Percentiles rank a stretch among this genome's conserved stretches.
These are phyloP conservation scores for Baeospora myosura DNA, from an alignment of 1,284 basidiomycete genomes.

Conservation along the genomic window DNA sequence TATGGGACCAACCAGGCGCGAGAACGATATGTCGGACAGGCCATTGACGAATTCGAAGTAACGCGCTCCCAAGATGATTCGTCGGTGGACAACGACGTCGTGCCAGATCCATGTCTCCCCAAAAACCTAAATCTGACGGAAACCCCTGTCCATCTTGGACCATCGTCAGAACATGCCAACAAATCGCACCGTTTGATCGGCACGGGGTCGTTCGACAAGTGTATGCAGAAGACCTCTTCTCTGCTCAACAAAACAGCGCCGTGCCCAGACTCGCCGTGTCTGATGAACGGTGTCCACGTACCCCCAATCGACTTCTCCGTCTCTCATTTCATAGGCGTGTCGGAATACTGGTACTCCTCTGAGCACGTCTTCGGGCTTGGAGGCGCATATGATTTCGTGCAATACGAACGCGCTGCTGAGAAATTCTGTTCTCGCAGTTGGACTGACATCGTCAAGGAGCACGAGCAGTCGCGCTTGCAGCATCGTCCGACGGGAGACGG, in stretches of 20 bases:
- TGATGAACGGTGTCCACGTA: conserved; percentile 97
- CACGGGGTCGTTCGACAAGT: conserved; percentile 86
- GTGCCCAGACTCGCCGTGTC: conserved; percentile 81
- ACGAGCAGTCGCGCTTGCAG: conserved; percentile 46
- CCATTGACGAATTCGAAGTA: conserved; percentile 50
- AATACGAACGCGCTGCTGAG: conserved; percentile 90
- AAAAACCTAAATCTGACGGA: conserved; percentile 59
- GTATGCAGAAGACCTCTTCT: conserved; percentile 67
- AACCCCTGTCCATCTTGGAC: conserved; percentile 35
- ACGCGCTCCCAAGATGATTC: conserved; percentile 23
- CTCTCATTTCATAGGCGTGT: conserved; percentile 93
- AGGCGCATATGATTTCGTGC: conserved; percentile 91
- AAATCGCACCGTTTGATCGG: conserved; percentile 67
- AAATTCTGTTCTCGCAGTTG: conserved; percentile 82
- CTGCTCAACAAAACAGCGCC: conserved; percentile 83
- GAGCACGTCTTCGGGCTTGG: conserved; percentile 94
- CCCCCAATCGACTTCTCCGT: conserved; percentile 87
- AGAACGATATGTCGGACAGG: conserved; percentile 78
- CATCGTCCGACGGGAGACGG: conserved; percentile 54
- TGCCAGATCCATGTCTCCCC: conserved; percentile 89
- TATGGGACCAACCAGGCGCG: conserved; percentile 96
- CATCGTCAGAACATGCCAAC: conserved; percentile 34
- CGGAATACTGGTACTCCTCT: conserved; percentile 99
- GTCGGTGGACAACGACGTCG: conserved; percentile 29
- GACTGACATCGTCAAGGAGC: conserved; percentile 65